Evolutionary conservation across 2,329 filamentous ascomycete genomes (phyloP).

Genomic region (Calonectria crousiana): DNA sequence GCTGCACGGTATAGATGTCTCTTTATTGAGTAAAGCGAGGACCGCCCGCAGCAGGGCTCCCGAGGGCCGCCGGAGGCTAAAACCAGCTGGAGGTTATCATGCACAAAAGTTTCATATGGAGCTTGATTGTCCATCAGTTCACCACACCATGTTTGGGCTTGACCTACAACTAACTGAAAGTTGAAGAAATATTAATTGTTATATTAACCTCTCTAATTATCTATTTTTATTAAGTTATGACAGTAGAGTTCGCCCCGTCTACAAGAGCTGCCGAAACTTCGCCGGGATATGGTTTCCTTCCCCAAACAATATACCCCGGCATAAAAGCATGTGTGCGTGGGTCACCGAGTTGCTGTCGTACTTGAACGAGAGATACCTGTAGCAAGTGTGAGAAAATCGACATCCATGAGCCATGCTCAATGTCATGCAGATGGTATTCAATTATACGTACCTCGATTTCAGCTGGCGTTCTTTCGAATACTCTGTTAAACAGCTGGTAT

Average conservation of each 20-base stretch:
- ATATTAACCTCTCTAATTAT: neutral
- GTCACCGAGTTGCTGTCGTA: conserved; percentile 59
- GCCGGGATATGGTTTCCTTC: conserved; percentile 57
- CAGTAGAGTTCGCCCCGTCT: neutral
- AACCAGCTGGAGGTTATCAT: neutral
- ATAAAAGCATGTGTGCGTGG: conserved; percentile 60
- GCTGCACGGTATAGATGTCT: neutral
- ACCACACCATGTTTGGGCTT: neutral
- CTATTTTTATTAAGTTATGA: neutral
- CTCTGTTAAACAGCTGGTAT: conserved; percentile 53
- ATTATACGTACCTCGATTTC: conserved; percentile 59
- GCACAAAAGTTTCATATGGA: neutral
- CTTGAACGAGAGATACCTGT: conserved; percentile 61
- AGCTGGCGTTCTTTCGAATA: conserved; percentile 52
- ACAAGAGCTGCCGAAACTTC: conserved; percentile 34
- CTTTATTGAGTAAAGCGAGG: neutral
- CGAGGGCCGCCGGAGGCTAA: too few relatives aligned
- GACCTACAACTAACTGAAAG: neutral
- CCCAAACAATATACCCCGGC: conserved; percentile 60
- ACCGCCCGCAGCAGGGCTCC: neutral
- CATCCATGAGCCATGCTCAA: neutral
- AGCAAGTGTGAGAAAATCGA: neutral
- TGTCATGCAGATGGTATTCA: conserved; percentile 6
- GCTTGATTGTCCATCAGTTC: neutral
- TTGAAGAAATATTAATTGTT: neutral